Percentiles rank a stretch among this genome's conserved stretches.
Evolutionary conservation across 2,329 filamentous ascomycete genomes (phyloP).

Genomic region (Trichoderma endophyticum): DNA sequence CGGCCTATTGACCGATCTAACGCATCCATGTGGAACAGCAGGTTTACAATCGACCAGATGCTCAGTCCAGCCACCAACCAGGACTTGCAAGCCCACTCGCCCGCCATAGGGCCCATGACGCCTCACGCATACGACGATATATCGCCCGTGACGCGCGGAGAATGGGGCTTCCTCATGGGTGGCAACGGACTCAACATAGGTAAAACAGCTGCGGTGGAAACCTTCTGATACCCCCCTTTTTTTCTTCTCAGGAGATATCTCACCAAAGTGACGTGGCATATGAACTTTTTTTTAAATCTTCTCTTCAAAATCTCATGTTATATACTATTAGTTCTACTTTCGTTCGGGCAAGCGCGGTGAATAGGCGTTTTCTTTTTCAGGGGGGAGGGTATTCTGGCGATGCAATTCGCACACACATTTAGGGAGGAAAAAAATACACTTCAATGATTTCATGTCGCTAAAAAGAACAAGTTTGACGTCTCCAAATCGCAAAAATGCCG

Average conservation of each 20-base stretch:
- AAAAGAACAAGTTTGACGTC: background rate
- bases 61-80: conserved; percentile 30
- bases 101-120: conserved; percentile 47
- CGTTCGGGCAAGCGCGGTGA: conserved; percentile 16
- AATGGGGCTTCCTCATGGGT: conserved; percentile 61
- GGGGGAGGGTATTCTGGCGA: background rate
- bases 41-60: conserved; percentile 43
- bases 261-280: background rate
- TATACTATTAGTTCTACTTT: conserved; percentile 11
- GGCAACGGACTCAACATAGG: conserved; percentile 43
- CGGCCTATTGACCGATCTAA: conserved; percentile 33
- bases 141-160: conserved; percentile 58
- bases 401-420: background rate
- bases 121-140: conserved; percentile 61
- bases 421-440: conserved; percentile 3
- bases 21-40: conserved; percentile 30
- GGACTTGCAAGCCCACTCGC: conserved; percentile 11
- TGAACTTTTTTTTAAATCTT: background rate
- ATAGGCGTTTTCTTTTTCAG: conserved; percentile 2
- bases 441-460: background rate
- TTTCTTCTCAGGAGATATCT: background rate
- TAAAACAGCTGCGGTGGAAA: conserved; percentile 51
- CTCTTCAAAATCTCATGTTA: background rate
- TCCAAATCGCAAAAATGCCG: background rate
- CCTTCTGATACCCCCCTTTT: conserved; percentile 38